These are phyloP conservation scores for Zoysia japonica DNA, from an alignment of 176 grass and related monocot genomes.

Conservation along the genomic window DNA sequence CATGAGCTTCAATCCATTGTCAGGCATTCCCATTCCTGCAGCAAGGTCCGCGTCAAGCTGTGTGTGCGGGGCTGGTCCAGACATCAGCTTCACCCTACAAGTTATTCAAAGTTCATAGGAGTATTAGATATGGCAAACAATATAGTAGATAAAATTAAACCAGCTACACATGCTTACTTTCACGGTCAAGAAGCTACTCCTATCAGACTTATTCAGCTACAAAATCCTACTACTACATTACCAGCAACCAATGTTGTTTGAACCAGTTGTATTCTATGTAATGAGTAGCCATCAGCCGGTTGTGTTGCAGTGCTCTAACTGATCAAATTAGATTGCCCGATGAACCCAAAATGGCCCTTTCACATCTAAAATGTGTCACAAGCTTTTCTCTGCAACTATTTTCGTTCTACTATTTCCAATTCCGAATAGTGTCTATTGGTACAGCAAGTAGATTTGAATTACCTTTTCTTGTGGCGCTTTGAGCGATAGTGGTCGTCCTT, in stretches of 20 bases:
- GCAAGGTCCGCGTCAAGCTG: constrained; percentile 84
- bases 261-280: background rate
- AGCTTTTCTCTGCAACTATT: background rate
- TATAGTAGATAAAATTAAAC: no score
- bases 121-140: no score
- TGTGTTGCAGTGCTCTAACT: background rate
- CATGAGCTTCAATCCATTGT: constrained; percentile 94
- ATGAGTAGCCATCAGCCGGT: no score
- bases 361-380: background rate
- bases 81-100: constrained; percentile 80
- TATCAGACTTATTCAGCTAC: no score
- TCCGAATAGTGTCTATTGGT: no score
- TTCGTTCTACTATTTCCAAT: no score
- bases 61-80: constrained; percentile 69
- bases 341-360: no score
- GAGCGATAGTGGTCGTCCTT: constrained; percentile 78
- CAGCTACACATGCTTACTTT: no score
- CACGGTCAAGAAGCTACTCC: no score
- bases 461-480: constrained; percentile 96
- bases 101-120: background rate
- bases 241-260: background rate
- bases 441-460: background rate
- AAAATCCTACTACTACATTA: background rate
- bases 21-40: constrained; percentile 92
- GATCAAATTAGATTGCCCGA: background rate